These are phyloP conservation scores for Globisporangium acanthophoron DNA, from an alignment of 352 stramenopile species.

Conservation along the genomic window DNA sequence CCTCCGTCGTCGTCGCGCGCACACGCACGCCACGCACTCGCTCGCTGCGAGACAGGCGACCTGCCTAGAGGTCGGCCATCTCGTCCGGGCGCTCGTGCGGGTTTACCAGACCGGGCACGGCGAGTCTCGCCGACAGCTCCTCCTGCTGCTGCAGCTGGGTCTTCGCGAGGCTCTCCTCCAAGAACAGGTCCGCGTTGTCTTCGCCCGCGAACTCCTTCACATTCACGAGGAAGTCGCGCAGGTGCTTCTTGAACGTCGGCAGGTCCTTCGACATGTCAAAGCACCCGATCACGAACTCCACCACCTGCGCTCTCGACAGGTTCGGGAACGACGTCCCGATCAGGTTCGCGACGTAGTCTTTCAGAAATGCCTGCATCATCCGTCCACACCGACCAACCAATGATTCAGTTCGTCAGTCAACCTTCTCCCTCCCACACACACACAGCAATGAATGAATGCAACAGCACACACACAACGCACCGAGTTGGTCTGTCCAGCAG, in stretches of 20 bases:
- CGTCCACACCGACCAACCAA: not conserved
- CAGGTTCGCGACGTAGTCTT: conserved; percentile 96
- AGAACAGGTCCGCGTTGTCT: conserved; percentile 96
- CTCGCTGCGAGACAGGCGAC: not conserved
- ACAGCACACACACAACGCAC: conserved; percentile 22
- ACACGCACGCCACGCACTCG: not conserved
- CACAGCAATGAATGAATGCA: not conserved
- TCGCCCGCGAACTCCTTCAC: conserved; percentile 97
- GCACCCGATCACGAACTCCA: conserved; percentile 96
- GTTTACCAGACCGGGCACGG: conserved; percentile 90
- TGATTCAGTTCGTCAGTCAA: not conserved
- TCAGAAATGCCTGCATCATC: conserved; percentile 81
- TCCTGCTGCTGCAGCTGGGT: conserved; percentile 86
- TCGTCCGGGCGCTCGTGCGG: conserved; percentile 88
- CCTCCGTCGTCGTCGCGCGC: too few relatives aligned
- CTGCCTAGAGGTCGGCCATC: conserved; percentile 74
- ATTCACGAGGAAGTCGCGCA: conserved; percentile 99
- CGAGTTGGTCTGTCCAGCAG: conserved; percentile 72
- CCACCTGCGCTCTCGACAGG: conserved; percentile 90
- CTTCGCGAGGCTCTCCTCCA: conserved; percentile 92
- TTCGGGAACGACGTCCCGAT: conserved; percentile 98
- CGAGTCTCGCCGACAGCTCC: conserved; percentile 72
- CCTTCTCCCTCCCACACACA: too few relatives aligned
- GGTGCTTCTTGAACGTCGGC: conserved; percentile 96
- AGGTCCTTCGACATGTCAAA: conserved; percentile 98